Conservation (phyloP, 345 rosid species). For the Citrus australasica region DNA sequence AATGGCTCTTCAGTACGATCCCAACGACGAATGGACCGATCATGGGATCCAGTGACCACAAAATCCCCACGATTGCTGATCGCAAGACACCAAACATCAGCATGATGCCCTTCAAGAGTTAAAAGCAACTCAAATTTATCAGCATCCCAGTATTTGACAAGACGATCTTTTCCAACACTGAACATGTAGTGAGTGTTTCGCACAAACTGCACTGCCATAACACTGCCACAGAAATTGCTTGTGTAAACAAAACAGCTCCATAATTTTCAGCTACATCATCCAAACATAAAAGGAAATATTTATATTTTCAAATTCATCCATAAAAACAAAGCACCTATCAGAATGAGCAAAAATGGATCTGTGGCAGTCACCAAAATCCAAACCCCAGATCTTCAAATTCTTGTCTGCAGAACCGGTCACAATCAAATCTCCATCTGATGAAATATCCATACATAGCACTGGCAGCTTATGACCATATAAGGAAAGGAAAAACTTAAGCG, state of each 20-base stretch:
- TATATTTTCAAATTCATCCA: constrained; percentile 9
- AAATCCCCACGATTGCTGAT: constrained; percentile 85
- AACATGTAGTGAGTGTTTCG: constrained; percentile 85
- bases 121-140: constrained; percentile 92
- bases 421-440: constrained; percentile 92
- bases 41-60: constrained; percentile 96
- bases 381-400: constrained; percentile 93
- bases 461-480: constrained; percentile 94
- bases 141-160: constrained; percentile 97
- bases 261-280: neutral
- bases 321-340: constrained; percentile 56
- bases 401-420: constrained; percentile 97
- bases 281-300: neutral
- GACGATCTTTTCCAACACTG: constrained; percentile 88
- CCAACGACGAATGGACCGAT: constrained; percentile 96
- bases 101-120: constrained; percentile 93
- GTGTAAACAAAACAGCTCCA: constrained; percentile 22
- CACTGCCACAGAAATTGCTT: constrained; percentile 52
- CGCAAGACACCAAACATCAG: constrained; percentile 92
- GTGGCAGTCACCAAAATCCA: constrained; percentile 98
- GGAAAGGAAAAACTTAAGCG: constrained; percentile 78
- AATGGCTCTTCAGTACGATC: constrained; percentile 96
- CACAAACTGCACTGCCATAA: constrained; percentile 91
- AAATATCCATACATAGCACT: constrained; percentile 89
- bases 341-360: constrained; percentile 93